Evolutionary conservation across 345 rosid species (phyloP).

Genomic region (Citrus hindsii): DNA sequence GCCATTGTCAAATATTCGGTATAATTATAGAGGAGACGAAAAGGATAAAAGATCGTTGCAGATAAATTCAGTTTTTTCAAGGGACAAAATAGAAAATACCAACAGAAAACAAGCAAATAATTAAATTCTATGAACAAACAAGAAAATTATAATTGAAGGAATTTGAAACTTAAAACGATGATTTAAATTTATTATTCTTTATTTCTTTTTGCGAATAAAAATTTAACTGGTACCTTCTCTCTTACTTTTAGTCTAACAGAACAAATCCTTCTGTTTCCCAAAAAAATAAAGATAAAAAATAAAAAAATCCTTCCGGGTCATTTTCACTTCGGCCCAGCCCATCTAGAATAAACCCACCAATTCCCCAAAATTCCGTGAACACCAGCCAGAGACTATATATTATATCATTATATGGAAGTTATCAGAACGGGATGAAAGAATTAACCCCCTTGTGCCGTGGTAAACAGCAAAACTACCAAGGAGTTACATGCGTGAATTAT

Average conservation of each 20-base stretch:
- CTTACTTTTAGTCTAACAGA: background rate
- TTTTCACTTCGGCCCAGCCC: background rate
- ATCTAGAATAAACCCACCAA: background rate
- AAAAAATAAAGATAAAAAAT: too few species aligned
- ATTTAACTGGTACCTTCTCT: background rate
- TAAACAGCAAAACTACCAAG: constrained; percentile 11
- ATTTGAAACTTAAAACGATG: too few species aligned
- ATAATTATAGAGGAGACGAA: too few species aligned
- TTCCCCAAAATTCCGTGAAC: background rate
- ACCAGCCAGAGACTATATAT: background rate
- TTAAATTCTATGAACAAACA: too few species aligned
- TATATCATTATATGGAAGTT: background rate
- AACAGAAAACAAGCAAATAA: too few species aligned
- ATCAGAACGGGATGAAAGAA: background rate
- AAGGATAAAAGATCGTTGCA: too few species aligned
- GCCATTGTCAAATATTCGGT: too few species aligned
- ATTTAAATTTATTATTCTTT: too few species aligned
- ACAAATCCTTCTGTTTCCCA: background rate
- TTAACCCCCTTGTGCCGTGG: background rate
- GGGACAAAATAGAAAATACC: too few species aligned
- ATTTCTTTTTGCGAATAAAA: too few species aligned
- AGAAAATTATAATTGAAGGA: too few species aligned
- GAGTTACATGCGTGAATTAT: background rate
- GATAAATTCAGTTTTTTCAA: too few species aligned
- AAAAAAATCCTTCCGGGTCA: background rate